A percentile compares a stretch with the other conserved stretches of the same genome.
These are phyloP conservation scores for Eucalyptus cloeziana DNA, from an alignment of 345 rosid species.

Conservation along the genomic window DNA sequence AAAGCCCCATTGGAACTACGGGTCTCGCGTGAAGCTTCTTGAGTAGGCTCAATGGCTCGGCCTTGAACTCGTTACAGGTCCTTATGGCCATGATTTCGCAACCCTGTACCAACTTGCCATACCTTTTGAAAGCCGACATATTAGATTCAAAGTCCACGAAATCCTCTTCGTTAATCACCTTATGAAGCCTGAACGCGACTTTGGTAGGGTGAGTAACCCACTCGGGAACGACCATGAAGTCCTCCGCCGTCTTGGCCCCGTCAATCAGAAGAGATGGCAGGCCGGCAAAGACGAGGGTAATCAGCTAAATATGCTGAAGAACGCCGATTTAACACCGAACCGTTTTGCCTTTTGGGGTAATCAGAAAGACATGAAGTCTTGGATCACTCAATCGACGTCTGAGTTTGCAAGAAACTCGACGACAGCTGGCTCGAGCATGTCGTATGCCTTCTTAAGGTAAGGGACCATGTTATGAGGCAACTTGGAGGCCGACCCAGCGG, in stretches of 20 bases:
- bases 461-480: slow-evolving; percentile 7
- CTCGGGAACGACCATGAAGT: slow-evolving; percentile 5
- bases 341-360: slow-evolving; percentile 10
- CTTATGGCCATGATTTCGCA: not conserved
- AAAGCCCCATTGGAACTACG: not conserved
- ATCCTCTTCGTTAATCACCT: not conserved
- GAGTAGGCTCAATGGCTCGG: not conserved
- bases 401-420: slow-evolving; percentile 5
- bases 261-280: not conserved
- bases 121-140: not conserved
- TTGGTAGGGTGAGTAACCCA: slow-evolving; percentile 9
- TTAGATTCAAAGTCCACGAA: not conserved
- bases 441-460: slow-evolving; percentile 22
- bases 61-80: not conserved
- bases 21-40: not conserved
- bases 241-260: slow-evolving; percentile 1
- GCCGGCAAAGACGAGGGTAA: not conserved
- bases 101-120: not conserved
- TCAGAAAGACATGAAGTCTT: slow-evolving; percentile 27
- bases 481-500: slow-evolving; percentile 18
- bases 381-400: slow-evolving; percentile 17
- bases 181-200: not conserved
- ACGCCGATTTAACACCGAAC: slow-evolving; percentile 3
- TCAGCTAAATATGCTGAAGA: slow-evolving; percentile 5
- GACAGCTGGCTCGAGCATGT: slow-evolving; percentile 5